Evolutionary conservation across 371 early-diverging fungal genomes (phyloP).

Genomic region (Mucor circinelloides): DNA sequence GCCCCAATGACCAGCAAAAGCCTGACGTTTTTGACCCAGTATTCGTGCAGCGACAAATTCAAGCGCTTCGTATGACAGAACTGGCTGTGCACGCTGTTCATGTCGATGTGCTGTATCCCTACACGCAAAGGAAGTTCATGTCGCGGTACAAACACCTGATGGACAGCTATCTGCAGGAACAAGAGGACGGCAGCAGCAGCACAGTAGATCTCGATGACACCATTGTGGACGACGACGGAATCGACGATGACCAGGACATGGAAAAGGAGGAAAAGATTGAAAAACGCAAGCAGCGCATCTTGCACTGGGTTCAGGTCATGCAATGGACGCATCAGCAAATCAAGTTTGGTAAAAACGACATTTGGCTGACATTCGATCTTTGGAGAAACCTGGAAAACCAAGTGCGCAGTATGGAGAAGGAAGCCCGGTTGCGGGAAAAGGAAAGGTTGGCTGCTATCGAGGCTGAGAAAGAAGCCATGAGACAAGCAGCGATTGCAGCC

Average conservation of each 20-base stretch:
- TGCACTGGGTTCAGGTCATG: conserved; percentile 29
- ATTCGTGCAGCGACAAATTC: conserved; percentile 51
- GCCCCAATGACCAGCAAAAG: conserved; percentile 37
- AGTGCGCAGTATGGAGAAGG: conserved; percentile 71
- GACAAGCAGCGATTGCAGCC: conserved; percentile 36
- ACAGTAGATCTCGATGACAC: background rate
- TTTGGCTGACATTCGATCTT: conserved; percentile 68
- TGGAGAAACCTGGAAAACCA: conserved; percentile 81
- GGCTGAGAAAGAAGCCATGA: conserved; percentile 35
- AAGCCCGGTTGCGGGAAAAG: conserved; percentile 52
- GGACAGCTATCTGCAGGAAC: background rate
- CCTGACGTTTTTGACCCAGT: conserved; percentile 30
- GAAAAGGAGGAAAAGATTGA: background rate
- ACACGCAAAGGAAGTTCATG: conserved; percentile 59
- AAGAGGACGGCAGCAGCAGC: background rate
- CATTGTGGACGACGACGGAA: conserved; percentile 4
- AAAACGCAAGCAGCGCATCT: background rate
- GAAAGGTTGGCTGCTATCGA: conserved; percentile 26
- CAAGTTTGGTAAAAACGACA: conserved; percentile 47
- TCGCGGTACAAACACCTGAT: conserved; percentile 49
- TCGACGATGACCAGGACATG: background rate
- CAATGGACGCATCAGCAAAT: conserved; percentile 41
- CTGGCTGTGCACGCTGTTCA: conserved; percentile 32
- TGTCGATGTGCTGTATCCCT: conserved; percentile 31
- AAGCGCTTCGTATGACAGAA: conserved; percentile 38